Conservation (phyloP, 768 basidiomycete species). For the Amanita rubescens region DNA sequence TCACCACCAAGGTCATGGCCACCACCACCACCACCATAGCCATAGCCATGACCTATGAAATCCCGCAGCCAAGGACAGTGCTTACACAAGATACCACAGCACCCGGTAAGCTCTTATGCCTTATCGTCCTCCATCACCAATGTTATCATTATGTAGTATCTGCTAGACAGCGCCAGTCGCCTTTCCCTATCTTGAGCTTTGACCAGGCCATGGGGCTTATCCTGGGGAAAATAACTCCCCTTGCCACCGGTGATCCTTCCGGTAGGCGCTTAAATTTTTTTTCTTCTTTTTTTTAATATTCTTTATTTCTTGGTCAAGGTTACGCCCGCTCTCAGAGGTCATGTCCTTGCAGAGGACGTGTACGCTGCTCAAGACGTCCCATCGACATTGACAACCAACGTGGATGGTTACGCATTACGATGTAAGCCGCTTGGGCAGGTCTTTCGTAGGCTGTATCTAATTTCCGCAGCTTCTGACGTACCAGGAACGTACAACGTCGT, state of each 20-base stretch:
- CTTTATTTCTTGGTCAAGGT: conserved; percentile 37
- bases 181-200: conserved; percentile 64
- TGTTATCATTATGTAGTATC: conserved; percentile 38
- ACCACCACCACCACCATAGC: conserved; percentile 26
- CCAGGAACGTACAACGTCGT: conserved; percentile 64
- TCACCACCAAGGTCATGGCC: too few species aligned
- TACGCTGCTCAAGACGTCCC: conserved; percentile 61
- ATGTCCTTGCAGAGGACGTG: conserved; percentile 73
- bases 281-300: neutral
- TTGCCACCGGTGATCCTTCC: conserved; percentile 31
- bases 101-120: conserved; percentile 39
- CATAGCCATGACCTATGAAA: conserved; percentile 28
- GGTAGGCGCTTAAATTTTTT: conserved; percentile 27
- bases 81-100: conserved; percentile 65
- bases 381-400: conserved; percentile 61
- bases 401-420: conserved; percentile 82
- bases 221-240: conserved; percentile 35
- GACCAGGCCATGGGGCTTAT: conserved; percentile 58
- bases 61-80: conserved; percentile 47
- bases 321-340: conserved; percentile 47
- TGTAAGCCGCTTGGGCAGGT: conserved; percentile 35
- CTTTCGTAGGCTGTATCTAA: neutral
- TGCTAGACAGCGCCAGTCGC: conserved; percentile 66
- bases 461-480: conserved; percentile 47
- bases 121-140: neutral